phyloP scores from a whole-genome alignment of 1,139 yeast species.

The Pichia sp. region DNA sequence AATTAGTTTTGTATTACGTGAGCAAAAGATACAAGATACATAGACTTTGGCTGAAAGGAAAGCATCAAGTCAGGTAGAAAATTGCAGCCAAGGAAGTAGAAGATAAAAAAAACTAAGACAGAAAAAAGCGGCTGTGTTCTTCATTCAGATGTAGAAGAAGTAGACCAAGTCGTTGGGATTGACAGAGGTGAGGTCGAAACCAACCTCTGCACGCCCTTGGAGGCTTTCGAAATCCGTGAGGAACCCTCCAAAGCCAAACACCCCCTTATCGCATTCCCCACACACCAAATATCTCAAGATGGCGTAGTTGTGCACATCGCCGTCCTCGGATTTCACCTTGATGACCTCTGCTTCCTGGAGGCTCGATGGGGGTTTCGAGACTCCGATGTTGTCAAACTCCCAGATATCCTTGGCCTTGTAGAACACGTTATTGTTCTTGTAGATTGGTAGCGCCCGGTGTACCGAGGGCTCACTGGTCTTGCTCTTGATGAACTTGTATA shows the following conservation, averaged over 20 bases:
- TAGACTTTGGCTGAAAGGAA: background rate
- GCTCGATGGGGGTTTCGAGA: slow-evolving; percentile 43
- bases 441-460: background rate
- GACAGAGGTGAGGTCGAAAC: slow-evolving; percentile 9
- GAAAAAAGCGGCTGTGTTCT: too few relatives aligned
- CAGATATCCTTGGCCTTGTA: slow-evolving; percentile 50
- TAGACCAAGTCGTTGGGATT: slow-evolving; percentile 22
- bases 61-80: background rate
- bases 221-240: slow-evolving; percentile 27
- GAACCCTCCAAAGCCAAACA: slow-evolving; percentile 62
- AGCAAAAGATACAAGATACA: background rate
- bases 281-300: slow-evolving; percentile 55
- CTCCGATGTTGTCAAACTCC: slow-evolving; percentile 77
- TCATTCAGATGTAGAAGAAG: slow-evolving; percentile 16
- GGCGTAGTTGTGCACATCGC: slow-evolving; percentile 25
- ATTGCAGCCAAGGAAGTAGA: background rate
- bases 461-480: slow-evolving; percentile 5
- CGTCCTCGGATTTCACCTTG: slow-evolving; percentile 15
- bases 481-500: slow-evolving; percentile 11
- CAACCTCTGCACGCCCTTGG: slow-evolving; percentile 23
- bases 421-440: slow-evolving; percentile 11
- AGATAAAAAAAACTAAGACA: too few relatives aligned
- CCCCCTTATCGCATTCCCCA: slow-evolving; percentile 74
- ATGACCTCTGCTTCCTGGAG: slow-evolving; percentile 23
- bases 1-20: background rate